These are phyloP conservation scores for Curvularia sp. DNA, from an alignment of 2,329 filamentous ascomycete genomes.

Conservation along the genomic window DNA sequence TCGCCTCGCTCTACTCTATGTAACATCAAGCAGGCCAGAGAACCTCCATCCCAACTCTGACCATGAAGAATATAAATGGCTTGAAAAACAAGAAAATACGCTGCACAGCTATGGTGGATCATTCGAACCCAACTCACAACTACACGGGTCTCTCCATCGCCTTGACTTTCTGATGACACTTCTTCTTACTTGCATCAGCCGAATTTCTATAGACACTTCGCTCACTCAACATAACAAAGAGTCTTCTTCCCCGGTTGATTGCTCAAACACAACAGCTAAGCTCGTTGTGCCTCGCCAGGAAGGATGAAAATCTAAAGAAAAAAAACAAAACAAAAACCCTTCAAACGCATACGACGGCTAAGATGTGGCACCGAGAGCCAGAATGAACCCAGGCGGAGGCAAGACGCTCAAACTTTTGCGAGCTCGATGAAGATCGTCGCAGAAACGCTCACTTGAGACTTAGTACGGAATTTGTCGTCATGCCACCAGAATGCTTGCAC, in stretches of 20 bases:
- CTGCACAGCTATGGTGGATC: not conserved
- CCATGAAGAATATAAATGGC: not conserved
- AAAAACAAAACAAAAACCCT: no score
- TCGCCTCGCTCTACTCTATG: not conserved
- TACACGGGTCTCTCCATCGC: not conserved
- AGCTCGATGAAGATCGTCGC: not conserved
- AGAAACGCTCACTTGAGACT: not conserved
- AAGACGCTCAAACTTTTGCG: not conserved
- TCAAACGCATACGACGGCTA: not conserved
- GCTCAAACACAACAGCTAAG: not conserved
- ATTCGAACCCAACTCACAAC: not conserved
- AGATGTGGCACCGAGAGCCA: not conserved
- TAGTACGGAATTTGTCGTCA: not conserved
- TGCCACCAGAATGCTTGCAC: not conserved
- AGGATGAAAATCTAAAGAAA: not conserved
- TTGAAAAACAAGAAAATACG: not conserved
- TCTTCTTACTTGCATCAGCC: not conserved
- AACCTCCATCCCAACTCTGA: not conserved
- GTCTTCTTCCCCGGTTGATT: not conserved
- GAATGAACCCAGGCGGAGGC: not conserved
- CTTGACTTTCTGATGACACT: not conserved
- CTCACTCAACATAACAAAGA: not conserved
- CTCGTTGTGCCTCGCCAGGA: not conserved
- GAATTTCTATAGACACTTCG: not conserved
- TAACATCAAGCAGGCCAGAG: not conserved